These are phyloP conservation scores for Pueraria montana DNA, from an alignment of 306 rosid species.

Conservation along the genomic window DNA sequence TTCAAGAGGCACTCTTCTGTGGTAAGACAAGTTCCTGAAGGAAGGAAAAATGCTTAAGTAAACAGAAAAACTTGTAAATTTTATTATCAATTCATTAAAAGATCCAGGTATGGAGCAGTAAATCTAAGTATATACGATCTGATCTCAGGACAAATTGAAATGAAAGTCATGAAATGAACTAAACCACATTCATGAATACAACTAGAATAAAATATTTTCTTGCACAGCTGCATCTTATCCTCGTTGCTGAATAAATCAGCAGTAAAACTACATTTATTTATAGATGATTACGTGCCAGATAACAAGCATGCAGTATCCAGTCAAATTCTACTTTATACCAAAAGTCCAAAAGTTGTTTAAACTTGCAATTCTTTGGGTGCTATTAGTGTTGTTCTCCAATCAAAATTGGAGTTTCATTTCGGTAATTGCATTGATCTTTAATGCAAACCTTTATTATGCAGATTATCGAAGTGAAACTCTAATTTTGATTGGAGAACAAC, in stretches of 20 bases:
- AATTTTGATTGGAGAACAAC: neutral
- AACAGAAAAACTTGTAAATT: conserved; percentile 25
- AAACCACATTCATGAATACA: conserved; percentile 25
- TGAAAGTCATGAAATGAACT: conserved; percentile 11
- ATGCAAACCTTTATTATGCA: neutral
- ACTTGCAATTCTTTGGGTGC: neutral
- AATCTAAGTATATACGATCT: conserved; percentile 8
- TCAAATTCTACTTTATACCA: neutral
- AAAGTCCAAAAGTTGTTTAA: neutral
- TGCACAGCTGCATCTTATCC: conserved; percentile 19
- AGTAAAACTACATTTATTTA: conserved; percentile 26
- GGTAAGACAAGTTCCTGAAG: conserved; percentile 92
- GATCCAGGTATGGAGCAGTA: conserved; percentile 12
- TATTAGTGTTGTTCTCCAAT: neutral
- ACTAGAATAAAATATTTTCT: conserved; percentile 10
- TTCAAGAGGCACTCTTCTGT: conserved; percentile 97
- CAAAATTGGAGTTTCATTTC: neutral
- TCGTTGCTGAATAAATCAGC: conserved; percentile 6
- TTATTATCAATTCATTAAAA: conserved; percentile 7
- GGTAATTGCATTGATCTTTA: neutral
- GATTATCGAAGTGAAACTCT: neutral
- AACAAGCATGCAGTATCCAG: conserved; percentile 6
- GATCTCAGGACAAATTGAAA: conserved; percentile 23
- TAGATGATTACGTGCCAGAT: conserved; percentile 8
- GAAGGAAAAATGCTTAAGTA: conserved; percentile 26